A percentile compares a stretch with the other conserved stretches of the same genome.
Conservation (phyloP, 176 grass and related monocot species). For the Secale cereale region DNA sequence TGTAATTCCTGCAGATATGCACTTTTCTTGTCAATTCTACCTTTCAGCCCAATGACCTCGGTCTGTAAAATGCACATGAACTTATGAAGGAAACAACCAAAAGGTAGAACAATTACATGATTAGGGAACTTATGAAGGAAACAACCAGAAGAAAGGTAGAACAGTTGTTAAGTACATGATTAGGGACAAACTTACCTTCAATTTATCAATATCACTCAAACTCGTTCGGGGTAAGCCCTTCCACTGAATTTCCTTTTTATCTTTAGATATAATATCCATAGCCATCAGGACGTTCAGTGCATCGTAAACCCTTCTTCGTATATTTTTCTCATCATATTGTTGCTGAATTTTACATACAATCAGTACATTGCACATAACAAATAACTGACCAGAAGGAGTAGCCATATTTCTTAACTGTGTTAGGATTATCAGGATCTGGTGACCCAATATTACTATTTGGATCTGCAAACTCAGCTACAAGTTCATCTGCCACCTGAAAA, state of each 20-base stretch:
- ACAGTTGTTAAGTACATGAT: conserved; percentile 11
- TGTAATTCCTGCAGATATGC: conserved; percentile 92
- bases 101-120: conserved; percentile 11
- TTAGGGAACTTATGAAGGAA: conserved; percentile 15
- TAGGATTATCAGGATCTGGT: conserved; percentile 70
- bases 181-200: conserved; percentile 58
- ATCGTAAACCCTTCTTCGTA: conserved; percentile 95
- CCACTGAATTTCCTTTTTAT: conserved; percentile 99
- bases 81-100: neutral
- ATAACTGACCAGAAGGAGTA: conserved; percentile 1
- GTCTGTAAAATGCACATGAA: conserved; percentile 47
- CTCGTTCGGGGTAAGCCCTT: conserved; percentile 93
- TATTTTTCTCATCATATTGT: conserved; percentile 99
- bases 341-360: conserved; percentile 61
- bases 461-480: conserved; percentile 92
- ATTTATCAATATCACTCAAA: conserved; percentile 83
- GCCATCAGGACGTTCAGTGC: conserved; percentile 97
- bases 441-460: conserved; percentile 61
- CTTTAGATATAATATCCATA: conserved; percentile 99
- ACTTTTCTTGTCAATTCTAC: conserved; percentile 80
- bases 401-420: conserved; percentile 29
- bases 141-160: neutral
- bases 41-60: conserved; percentile 62
- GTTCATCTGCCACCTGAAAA: conserved; percentile 94
- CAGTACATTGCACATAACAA: conserved; percentile 20